A percentile compares a stretch with the other conserved stretches of the same genome.
phyloP scores from a whole-genome alignment of 2,329 filamentous ascomycete species.

The Trichoderma semiorbis region DNA sequence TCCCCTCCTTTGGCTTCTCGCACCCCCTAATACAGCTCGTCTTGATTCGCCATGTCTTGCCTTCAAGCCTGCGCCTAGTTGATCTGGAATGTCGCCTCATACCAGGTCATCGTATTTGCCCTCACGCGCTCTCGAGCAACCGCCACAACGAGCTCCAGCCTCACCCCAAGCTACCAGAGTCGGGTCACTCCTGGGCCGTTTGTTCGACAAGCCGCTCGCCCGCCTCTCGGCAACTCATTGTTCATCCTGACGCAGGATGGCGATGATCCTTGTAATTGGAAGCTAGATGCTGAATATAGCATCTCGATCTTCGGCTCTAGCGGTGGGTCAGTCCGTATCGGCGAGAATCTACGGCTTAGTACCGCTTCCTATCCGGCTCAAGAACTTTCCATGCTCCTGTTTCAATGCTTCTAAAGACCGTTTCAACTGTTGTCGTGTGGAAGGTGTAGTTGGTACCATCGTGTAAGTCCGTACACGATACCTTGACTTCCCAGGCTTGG shows the following conservation, averaged over 20 bases:
- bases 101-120: background rate
- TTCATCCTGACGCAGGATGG: constrained; percentile 15
- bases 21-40: background rate
- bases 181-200: background rate
- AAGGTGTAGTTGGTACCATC: background rate
- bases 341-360: background rate
- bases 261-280: background rate
- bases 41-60: constrained; percentile 13
- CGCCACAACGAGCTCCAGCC: background rate
- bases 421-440: background rate
- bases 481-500: background rate
- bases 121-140: background rate
- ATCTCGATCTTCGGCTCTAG: background rate
- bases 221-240: constrained; percentile 9
- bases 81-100: constrained; percentile 18
- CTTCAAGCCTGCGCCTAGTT: background rate
- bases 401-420: background rate
- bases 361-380: background rate
- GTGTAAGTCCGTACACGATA: background rate
- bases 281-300: background rate
- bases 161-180: background rate
- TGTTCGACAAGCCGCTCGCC: background rate
- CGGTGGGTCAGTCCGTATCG: background rate
- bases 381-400: background rate
- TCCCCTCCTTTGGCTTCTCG: background rate